Evolutionary conservation across 2,329 filamentous ascomycete genomes (phyloP).

Genomic region (Graphilbum sp.): DNA sequence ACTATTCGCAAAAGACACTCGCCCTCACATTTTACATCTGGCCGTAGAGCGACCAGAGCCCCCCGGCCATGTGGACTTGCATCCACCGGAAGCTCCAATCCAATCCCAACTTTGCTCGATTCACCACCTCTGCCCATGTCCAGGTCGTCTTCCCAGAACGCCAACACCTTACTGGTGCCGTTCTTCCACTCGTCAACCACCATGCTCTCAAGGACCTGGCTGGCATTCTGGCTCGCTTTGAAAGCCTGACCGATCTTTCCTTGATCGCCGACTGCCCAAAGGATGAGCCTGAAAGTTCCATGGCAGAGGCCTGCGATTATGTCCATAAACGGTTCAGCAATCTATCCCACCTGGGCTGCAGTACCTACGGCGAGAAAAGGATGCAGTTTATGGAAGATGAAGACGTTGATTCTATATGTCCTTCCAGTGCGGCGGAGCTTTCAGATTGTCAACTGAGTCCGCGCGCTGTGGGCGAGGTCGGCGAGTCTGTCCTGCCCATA

Average conservation of each 20-base stretch:
- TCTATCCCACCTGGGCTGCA: background rate
- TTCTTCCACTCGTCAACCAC: background rate
- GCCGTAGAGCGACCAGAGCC: background rate
- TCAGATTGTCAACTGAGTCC: background rate
- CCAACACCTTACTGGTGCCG: background rate
- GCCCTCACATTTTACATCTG: background rate
- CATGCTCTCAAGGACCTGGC: background rate
- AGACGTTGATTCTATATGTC: background rate
- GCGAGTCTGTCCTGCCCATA: too few relatives aligned
- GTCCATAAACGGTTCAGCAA: background rate
- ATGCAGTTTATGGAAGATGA: background rate
- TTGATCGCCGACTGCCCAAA: background rate
- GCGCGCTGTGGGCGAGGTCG: too few relatives aligned
- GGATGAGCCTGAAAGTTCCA: background rate
- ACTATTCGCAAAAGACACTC: background rate
- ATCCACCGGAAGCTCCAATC: background rate
- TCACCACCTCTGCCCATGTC: background rate
- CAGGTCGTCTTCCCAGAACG: background rate
- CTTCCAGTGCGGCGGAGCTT: background rate
- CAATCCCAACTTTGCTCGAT: background rate
- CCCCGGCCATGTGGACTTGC: background rate
- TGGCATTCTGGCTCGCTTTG: background rate
- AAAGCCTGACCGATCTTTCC: background rate
- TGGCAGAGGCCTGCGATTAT: background rate
- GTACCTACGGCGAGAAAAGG: background rate